Base-by-base conservation (phyloP, 768 basidiomycete species). In the Suillus clintonianus region DNA sequence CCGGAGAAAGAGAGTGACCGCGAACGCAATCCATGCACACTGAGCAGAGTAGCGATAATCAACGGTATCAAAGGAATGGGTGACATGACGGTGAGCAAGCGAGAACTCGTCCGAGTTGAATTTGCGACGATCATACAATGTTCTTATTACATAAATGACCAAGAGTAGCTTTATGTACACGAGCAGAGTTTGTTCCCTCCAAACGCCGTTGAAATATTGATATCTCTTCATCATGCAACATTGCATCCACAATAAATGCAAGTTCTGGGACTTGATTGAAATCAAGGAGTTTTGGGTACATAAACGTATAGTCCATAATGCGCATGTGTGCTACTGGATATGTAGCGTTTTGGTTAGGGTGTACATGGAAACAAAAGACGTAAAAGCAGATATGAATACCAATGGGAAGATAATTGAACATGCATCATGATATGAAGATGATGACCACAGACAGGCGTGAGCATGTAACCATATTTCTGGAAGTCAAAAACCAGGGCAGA, bases 1-100 rank as follows among this genome's bases (percentile, higher is more conserved):
- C 95, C 96, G 37, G 85, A 86, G 0, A 83, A 82, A 1, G 92
- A 92, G 11, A 98, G 81, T 0, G 93, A 95, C 59, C 86, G 82
- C 62, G 88, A 91, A 17, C 84, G 84, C 11, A 85, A 78, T 4
- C 95, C 95, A 78, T 94, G 91, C 0, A 80, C 67, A 37, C 86
- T 85, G 19, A 95, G 80, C 3, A 84, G 70, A 1, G 81, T 69
- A 0, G 91, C 85, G 19, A 88, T 60, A 30, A 79, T 55, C 39
- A 86, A 71, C 1, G 87, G 80, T 32, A 83, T 50, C 53, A 77
- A 36, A 32, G 79, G 78, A 19, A 83, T 62, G 24, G 79, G 22
- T 39, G 34, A 24, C 56, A 57, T 57, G 56, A 41, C 11, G 22
- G 54, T 24, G 34, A 56, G 10, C 36, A 56, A 56, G 22, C 50